Percentiles rank a stretch among this genome's conserved stretches.
Evolutionary conservation across 108 stramenopile genomes (phyloP).

Genomic region (Ochromonas danica): DNA sequence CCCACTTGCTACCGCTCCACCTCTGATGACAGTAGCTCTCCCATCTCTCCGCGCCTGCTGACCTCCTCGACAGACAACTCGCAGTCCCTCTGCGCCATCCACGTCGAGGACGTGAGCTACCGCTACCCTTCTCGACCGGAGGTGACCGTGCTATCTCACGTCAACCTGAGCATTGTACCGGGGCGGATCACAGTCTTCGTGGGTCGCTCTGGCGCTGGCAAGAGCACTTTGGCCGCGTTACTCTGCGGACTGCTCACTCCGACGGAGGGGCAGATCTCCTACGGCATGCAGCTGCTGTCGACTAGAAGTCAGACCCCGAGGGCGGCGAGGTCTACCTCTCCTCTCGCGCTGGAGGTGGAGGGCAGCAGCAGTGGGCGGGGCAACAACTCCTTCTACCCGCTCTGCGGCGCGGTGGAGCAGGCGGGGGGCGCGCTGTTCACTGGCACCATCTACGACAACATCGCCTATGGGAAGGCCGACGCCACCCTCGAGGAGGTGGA

Average conservation of each 20-base stretch:
- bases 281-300: neutral
- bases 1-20: too few species aligned
- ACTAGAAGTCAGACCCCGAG: neutral
- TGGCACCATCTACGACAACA: neutral
- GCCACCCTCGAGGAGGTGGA: neutral
- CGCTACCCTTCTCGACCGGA: constrained; percentile 3
- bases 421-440: neutral
- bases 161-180: neutral
- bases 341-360: neutral
- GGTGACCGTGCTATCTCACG: neutral
- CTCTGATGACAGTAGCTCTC: too few species aligned
- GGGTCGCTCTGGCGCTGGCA: neutral
- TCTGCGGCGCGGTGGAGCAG: constrained; percentile 4
- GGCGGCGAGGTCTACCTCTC: neutral
- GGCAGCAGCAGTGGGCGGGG: neutral
- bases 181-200: constrained; percentile 5
- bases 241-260: neutral
- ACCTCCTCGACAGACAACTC: too few species aligned
- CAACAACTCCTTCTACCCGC: too few species aligned
- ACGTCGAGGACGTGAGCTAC: too few species aligned
- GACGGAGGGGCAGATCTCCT: neutral
- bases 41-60: too few species aligned
- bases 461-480: neutral
- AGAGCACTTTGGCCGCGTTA: neutral
- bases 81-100: too few species aligned